Evolutionary conservation across 495 filamentous ascomycete genomes (phyloP).

Genomic region (Rostrohypoxylon terebratum): DNA sequence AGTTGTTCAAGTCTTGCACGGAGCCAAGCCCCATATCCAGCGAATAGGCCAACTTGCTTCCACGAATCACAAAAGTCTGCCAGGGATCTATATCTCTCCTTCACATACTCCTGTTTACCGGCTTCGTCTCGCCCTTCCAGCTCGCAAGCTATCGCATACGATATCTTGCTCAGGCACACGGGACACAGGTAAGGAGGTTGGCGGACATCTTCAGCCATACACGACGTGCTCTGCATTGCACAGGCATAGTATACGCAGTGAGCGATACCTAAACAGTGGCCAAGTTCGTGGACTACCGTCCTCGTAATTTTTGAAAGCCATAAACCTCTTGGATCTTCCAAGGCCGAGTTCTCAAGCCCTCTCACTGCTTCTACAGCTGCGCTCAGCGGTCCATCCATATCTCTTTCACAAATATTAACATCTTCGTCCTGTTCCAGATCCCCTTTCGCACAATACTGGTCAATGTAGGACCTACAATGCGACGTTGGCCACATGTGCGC

Average conservation of each 20-base stretch:
- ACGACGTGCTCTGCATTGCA: constrained; percentile 72
- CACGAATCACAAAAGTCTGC: constrained; percentile 58
- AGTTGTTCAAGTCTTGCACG: constrained; percentile 30
- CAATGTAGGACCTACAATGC: constrained; percentile 67
- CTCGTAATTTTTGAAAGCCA: constrained; percentile 70
- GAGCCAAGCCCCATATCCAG: constrained; percentile 56
- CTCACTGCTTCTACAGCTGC: constrained; percentile 36
- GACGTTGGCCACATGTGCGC: constrained; percentile 72
- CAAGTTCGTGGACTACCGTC: constrained; percentile 72
- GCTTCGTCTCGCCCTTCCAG: constrained; percentile 26
- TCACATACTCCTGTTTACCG: constrained; percentile 54
- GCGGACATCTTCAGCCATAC: constrained; percentile 70
- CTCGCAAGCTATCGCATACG: constrained; percentile 43
- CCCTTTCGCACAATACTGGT: constrained; percentile 43
- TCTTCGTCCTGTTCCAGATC: not conserved
- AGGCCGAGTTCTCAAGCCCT: constrained; percentile 11
- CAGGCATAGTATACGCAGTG: constrained; percentile 79
- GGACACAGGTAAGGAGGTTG: constrained; percentile 77
- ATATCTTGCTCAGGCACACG: constrained; percentile 69
- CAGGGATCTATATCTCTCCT: constrained; percentile 59
- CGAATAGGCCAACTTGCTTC: constrained; percentile 55
- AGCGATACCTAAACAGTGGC: constrained; percentile 73
- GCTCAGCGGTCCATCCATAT: constrained; percentile 21
- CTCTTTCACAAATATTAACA: not conserved
- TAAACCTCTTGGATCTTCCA: constrained; percentile 46